Base-by-base conservation (phyloP, 345 rosid species). In the Citropsis articulata region DNA sequence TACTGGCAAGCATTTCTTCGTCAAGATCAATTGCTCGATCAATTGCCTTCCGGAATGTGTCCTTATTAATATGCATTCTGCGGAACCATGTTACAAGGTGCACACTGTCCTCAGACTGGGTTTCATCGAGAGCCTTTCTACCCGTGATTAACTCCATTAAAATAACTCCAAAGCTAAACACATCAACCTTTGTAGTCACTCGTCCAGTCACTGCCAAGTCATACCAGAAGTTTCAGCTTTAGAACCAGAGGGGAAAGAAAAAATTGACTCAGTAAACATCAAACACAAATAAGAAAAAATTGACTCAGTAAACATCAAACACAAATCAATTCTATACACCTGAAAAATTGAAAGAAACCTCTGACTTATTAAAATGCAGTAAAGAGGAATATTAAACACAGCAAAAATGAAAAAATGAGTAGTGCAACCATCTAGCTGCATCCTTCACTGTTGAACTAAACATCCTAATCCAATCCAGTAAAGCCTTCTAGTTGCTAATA, bases 131-230 rank as follows among this genome's bases (percentile, higher is more conserved):
- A 9, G 86, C 88, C 71, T 81, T 85, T 65, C 88, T 83, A 14
- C 88, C 88, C 0, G 86, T 19, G 64, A 85, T 83, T 62, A 85
- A 69, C 81, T 85, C 88, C 88, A 85, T 85, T 18, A 85, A 77
- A 64, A 85, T 83, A 50, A 85, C 88, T 28, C 88, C 88, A 66
- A 83, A 85, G 81, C 88, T 81, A 63, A 81, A 83, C 65, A 85
- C 83, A 5, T 85, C 88, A 9, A 85, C 86, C 71, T 85, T 85
- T 14, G 84, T 85, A 16, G 88, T 85, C 25, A 76, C 78, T 31
- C 78, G 35, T 36, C 78, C 78, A 53, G 78, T 76, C 72, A 76
- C 78, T 76, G 78, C 48, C 71, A 76, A 76, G 62, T 35, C 24
- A 75, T 28, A 53, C 10, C 24, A 19, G 33, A 65, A 75, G 19